A percentile compares a stretch with the other conserved stretches of the same genome.
Conservation (phyloP, 108 stramenopile species). For the Nitzschia sp. region DNA sequence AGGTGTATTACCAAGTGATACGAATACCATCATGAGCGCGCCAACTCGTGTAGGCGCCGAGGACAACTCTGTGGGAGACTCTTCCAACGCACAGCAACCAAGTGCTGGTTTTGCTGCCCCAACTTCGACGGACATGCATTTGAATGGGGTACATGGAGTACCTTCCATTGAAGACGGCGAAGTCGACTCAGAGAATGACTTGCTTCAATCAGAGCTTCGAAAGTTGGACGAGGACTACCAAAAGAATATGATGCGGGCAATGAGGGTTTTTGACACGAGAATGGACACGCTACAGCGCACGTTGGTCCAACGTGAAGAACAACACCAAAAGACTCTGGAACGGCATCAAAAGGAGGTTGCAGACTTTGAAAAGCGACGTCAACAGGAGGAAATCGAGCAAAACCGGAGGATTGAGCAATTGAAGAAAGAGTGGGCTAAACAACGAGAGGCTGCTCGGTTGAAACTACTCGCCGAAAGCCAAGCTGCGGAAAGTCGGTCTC, state of each 20-base stretch:
- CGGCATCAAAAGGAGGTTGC: conserved; percentile 83
- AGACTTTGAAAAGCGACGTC: conserved; percentile 82
- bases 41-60: not conserved
- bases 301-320: conserved; percentile 73
- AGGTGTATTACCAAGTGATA: no score
- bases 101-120: not conserved
- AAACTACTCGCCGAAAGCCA: conserved; percentile 13
- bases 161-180: conserved; percentile 33
- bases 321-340: conserved; percentile 80
- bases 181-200: conserved; percentile 43
- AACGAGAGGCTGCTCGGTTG: conserved; percentile 30
- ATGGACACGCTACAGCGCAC: conserved; percentile 86
- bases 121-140: conserved; percentile 1
- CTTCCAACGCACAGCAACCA: conserved; percentile 5
- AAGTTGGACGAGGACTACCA: conserved; percentile 74
- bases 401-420: conserved; percentile 69
- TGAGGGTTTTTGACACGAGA: conserved; percentile 77
- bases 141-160: conserved; percentile 21
- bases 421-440: conserved; percentile 57
- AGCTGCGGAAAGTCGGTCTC: not conserved
- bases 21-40: no score
- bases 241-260: conserved; percentile 74
- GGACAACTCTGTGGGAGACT: not conserved
- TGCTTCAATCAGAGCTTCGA: conserved; percentile 58
- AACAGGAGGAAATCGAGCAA: conserved; percentile 81